These are phyloP conservation scores for Starmerella ratchasimensis DNA, from an alignment of 805 yeast species.

Conservation along the genomic window DNA sequence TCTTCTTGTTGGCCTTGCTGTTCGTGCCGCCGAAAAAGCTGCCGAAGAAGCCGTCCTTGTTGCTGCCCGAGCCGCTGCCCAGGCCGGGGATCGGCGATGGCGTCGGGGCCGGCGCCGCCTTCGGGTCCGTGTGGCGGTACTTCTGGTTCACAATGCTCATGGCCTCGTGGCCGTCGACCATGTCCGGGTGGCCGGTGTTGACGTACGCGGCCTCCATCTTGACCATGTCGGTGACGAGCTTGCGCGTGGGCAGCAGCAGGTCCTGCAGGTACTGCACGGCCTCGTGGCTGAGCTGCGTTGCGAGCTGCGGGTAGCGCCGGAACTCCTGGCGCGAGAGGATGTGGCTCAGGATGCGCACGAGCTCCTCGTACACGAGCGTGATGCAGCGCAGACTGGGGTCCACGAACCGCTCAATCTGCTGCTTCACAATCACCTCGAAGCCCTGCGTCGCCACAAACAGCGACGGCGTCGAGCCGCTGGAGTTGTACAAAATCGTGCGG, in stretches of 20 bases:
- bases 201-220: conserved; percentile 82
- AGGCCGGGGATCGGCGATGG: conserved; percentile 21
- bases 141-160: conserved; percentile 85
- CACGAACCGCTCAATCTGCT: conserved; percentile 84
- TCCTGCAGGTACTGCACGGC: conserved; percentile 70
- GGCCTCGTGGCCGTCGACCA: conserved; percentile 87
- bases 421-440: conserved; percentile 87
- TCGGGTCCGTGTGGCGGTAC: conserved; percentile 48
- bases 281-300: conserved; percentile 69
- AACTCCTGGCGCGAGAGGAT: conserved; percentile 70
- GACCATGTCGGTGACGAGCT: conserved; percentile 72
- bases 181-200: conserved; percentile 95
- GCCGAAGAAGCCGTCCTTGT: conserved; percentile 65
- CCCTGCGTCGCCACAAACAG: conserved; percentile 95
- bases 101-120: conserved; percentile 40
- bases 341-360: conserved; percentile 78
- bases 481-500: conserved; percentile 91
- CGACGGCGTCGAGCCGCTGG: conserved; percentile 93
- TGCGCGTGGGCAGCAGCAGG: conserved; percentile 70
- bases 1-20: conserved; percentile 74
- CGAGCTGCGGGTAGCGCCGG: conserved; percentile 78
- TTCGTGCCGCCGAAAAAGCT: conserved; percentile 82
- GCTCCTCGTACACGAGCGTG: conserved; percentile 81
- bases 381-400: conserved; percentile 87
- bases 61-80: conserved; percentile 27